Base-by-base conservation (phyloP, 192 early-diverging fungal species). In the Gamsiella multidivaricata region DNA sequence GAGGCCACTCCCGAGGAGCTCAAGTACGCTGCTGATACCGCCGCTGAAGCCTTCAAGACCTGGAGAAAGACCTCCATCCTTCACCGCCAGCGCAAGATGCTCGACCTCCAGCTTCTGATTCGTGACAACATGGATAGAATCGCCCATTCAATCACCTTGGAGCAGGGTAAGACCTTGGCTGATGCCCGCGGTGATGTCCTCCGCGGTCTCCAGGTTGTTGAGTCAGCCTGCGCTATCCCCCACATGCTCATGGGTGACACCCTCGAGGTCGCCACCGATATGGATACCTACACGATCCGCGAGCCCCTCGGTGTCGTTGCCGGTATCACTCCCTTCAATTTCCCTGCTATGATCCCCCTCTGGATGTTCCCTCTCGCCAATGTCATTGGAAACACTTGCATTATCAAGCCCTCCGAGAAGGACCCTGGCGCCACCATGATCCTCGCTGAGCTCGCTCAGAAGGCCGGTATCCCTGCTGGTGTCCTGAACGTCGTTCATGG, bases 281-380 rank as follows among this genome's bases (percentile, higher is more conserved):
- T 98, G 97, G 97, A 97, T 59, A 98, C 97, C 18, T 97, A 94
- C 84, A 93, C 92, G 11, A 91, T 95, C 60, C 91, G 95, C 34
- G 93, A 97, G 80, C 96, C 96, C 25, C 82, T 94, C 53, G 97
- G 97, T 62, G 97, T 98, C 29, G 91, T 93, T 47, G 95, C 89
- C 37, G 97, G 97, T 54, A 96, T 98, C 63, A 91, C 90, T 67
- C 95, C 97, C 46, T 98, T 98, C 88, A 98, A 98, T 80, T 98
- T 98, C 82, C 97, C 97, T 5, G 97, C 95, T 39, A 97, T 96
- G 95, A 91, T 92, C 46, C 91, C 91, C 54, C 82, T 95, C 66
- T 98, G 97, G 97, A 94, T 98, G 88, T 96, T 98, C 87, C 97
- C 97, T 15, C 83, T 97, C 20, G 95, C 97, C 54, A 91, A 95